Conservation (phyloP, 208 protist genomes). For the Polymyxa betae region DNA sequence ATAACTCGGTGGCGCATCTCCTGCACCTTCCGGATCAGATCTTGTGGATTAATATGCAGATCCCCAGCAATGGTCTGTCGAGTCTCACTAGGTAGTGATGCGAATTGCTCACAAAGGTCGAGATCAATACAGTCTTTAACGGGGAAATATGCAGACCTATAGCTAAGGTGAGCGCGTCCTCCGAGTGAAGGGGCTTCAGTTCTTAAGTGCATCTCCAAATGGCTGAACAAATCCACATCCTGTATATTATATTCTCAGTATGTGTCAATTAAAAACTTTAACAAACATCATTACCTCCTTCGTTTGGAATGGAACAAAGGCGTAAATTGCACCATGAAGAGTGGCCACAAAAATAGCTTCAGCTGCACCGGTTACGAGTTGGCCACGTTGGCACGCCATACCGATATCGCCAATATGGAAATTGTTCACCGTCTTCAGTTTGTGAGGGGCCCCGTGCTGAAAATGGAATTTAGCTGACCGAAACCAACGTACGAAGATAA, state of each 20-base stretch:
- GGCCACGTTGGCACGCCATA: background rate
- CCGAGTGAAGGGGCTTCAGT: background rate
- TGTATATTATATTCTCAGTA: background rate
- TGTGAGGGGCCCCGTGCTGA: conserved; percentile 27
- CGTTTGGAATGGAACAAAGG: conserved; percentile 55
- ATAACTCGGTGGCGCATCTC: conserved; percentile 41
- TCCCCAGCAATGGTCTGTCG: background rate
- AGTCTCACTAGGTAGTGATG: background rate
- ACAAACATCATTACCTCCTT: background rate
- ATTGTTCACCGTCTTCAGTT: conserved; percentile 30
- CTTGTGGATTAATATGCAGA: background rate
- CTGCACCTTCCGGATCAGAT: conserved; percentile 50
- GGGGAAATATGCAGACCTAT: conserved; percentile 51
- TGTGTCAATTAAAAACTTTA: background rate
- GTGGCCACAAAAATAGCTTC: conserved; percentile 31
- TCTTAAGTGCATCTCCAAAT: conserved; percentile 52
- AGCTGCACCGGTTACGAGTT: conserved; percentile 20
- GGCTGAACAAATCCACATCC: conserved; percentile 51
- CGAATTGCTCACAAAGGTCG: conserved; percentile 45
- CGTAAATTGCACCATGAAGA: background rate
- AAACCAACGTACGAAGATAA: background rate
- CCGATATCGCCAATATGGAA: conserved; percentile 56
- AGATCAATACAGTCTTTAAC: conserved; percentile 45
- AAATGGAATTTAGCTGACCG: background rate
- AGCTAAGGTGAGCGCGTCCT: conserved; percentile 35